Percentiles rank a stretch among this genome's conserved stretches.
Conservation (phyloP, 2,329 filamentous ascomycete species). For the Zarea fungicola region DNA sequence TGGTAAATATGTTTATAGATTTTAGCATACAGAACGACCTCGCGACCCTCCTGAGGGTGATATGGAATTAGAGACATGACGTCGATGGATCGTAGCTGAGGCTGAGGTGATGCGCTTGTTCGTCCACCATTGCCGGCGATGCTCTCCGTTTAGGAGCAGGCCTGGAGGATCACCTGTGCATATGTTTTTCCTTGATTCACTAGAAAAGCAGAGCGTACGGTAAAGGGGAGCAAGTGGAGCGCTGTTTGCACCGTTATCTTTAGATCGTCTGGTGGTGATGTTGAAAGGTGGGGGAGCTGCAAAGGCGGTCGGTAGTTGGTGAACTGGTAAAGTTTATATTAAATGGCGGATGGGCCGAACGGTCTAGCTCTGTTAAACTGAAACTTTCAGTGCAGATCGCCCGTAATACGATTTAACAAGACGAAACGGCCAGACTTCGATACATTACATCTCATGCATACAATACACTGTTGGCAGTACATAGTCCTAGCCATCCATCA, state of each 20-base stretch:
- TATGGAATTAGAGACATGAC: slow-evolving; percentile 71
- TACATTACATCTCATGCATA: background rate
- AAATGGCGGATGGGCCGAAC: too few relatives aligned
- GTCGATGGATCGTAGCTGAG: slow-evolving; percentile 1
- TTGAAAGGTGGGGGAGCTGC: slow-evolving; percentile 10
- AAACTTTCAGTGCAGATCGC: too few relatives aligned
- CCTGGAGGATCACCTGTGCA: background rate
- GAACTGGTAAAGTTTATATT: too few relatives aligned
- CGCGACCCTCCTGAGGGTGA: slow-evolving; percentile 64
- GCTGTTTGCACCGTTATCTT: background rate
- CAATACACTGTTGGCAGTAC: background rate
- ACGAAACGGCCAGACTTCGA: too few relatives aligned
- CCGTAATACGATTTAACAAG: too few relatives aligned
- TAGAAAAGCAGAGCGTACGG: background rate
- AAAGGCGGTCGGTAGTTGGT: slow-evolving; percentile 2
- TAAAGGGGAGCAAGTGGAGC: background rate
- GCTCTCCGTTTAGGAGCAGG: background rate
- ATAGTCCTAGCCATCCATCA: background rate
- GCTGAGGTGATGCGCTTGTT: background rate
- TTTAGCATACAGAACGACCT: slow-evolving; percentile 71
- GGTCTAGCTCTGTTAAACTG: too few relatives aligned
- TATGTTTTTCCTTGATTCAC: background rate
- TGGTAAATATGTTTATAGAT: background rate
- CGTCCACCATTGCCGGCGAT: background rate
- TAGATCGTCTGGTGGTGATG: background rate